These are phyloP conservation scores for Saturnispora ahearnii DNA, from an alignment of 805 yeast genomes.

Conservation along the genomic window DNA sequence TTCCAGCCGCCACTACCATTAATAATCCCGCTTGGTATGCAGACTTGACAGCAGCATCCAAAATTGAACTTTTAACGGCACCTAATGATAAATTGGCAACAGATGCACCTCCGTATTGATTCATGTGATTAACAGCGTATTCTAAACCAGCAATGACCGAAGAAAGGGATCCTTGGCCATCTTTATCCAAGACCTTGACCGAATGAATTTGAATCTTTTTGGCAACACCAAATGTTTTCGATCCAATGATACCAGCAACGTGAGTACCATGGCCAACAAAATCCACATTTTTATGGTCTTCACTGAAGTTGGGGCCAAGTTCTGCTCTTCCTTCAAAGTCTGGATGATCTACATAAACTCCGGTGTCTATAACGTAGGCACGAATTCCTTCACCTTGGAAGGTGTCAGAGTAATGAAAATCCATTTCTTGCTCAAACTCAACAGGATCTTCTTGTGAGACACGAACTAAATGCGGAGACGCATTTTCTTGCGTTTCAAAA, in stretches of 20 bases:
- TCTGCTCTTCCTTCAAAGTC: slow-evolving; percentile 56
- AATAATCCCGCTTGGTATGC: slow-evolving; percentile 66
- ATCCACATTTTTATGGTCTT: slow-evolving; percentile 52
- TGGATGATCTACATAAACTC: slow-evolving; percentile 53
- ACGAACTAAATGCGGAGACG: slow-evolving; percentile 49
- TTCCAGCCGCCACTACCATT: slow-evolving; percentile 82
- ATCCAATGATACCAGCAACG: slow-evolving; percentile 83
- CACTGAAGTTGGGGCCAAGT: slow-evolving; percentile 53
- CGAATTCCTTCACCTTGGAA: slow-evolving; percentile 51
- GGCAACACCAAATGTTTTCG: slow-evolving; percentile 74
- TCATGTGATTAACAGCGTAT: slow-evolving; percentile 54
- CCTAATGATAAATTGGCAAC: slow-evolving; percentile 81
- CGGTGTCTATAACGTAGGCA: slow-evolving; percentile 80
- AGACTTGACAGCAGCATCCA: slow-evolving; percentile 69
- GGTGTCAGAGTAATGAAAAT: slow-evolving; percentile 40
- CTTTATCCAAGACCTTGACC: slow-evolving; percentile 59
- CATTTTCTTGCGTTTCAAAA: slow-evolving; percentile 31
- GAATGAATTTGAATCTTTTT: slow-evolving; percentile 58
- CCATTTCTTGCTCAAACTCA: slow-evolving; percentile 20
- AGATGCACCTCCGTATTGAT: slow-evolving; percentile 32
- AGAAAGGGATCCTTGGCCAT: slow-evolving; percentile 65
- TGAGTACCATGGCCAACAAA: slow-evolving; percentile 88
- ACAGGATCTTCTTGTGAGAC: slow-evolving; percentile 40
- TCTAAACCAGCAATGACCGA: slow-evolving; percentile 60
- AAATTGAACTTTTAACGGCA: slow-evolving; percentile 52